These are phyloP conservation scores for Berkeleyomyces rouxiae DNA, from an alignment of 2,329 filamentous ascomycete species.

Conservation along the genomic window DNA sequence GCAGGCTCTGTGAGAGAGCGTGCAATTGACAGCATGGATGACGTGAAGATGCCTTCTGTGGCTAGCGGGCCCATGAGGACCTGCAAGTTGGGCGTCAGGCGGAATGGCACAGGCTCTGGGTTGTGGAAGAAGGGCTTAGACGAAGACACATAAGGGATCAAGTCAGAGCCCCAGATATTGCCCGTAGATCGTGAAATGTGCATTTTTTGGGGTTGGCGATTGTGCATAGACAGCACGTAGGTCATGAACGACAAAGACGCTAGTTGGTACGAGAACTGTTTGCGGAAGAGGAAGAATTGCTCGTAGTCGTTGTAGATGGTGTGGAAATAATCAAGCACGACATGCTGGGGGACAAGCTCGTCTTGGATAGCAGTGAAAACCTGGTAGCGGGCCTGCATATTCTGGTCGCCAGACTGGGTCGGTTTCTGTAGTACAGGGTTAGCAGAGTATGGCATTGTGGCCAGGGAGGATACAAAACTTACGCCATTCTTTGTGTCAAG, in stretches of 20 bases:
- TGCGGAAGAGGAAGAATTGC: constrained; percentile 97
- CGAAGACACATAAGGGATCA: constrained; percentile 76
- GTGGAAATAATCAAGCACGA: constrained; percentile 82
- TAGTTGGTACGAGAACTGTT: constrained; percentile 91
- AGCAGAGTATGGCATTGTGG: background rate
- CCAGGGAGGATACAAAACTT: constrained; percentile 20
- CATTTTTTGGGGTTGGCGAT: constrained; percentile 89
- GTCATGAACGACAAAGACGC: constrained; percentile 96
- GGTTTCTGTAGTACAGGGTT: constrained; percentile 14
- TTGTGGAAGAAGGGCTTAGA: constrained; percentile 85
- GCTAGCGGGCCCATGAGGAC: constrained; percentile 90
- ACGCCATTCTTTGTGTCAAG: constrained; percentile 48
- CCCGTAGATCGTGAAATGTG: constrained; percentile 75
- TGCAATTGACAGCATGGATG: constrained; percentile 88
- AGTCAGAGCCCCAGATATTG: constrained; percentile 90
- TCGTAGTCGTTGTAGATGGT: constrained; percentile 72
- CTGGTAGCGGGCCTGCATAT: constrained; percentile 69
- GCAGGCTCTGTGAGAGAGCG: constrained; percentile 74
- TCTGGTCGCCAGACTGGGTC: constrained; percentile 27
- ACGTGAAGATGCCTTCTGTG: constrained; percentile 91
- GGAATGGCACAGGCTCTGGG: constrained; percentile 89
- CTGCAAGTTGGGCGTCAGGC: constrained; percentile 89
- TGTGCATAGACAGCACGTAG: constrained; percentile 93
- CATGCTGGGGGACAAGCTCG: constrained; percentile 70
- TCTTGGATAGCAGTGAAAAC: constrained; percentile 91